Evolutionary conservation across 2,329 filamentous ascomycete species (phyloP).

Genomic region (Trichoderma atroviride): DNA sequence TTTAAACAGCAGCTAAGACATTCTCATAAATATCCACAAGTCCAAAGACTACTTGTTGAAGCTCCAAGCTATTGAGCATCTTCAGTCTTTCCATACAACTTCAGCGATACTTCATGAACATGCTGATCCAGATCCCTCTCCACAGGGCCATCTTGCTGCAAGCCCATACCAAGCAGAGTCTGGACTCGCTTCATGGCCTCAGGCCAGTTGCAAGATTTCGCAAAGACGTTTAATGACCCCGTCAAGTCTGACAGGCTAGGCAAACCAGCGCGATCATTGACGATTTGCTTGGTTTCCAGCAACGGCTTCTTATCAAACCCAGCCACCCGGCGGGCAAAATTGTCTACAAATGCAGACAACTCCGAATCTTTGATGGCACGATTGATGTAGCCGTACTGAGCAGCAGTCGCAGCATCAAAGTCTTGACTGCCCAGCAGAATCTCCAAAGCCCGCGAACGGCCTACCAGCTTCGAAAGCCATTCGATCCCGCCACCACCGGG

Average conservation of each 20-base stretch:
- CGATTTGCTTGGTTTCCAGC: constrained; percentile 5
- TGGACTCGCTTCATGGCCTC: background rate
- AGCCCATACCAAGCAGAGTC: background rate
- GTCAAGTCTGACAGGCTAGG: background rate
- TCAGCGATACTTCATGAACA: background rate
- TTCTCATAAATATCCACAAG: background rate
- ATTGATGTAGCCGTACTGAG: constrained; percentile 12
- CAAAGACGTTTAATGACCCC: background rate
- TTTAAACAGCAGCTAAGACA: background rate
- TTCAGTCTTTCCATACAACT: constrained; percentile 7
- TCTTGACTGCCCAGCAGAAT: background rate
- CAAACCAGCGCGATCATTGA: constrained; percentile 2
- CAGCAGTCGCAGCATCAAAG: constrained; percentile 11
- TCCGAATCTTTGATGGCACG: constrained; percentile 5
- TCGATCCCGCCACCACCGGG: constrained; percentile 1
- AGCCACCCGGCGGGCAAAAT: background rate
- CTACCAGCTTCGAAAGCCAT: background rate
- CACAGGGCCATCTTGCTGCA: background rate
- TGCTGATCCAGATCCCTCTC: background rate
- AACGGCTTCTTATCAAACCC: constrained; percentile 8
- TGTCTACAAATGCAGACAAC: background rate
- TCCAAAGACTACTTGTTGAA: background rate
- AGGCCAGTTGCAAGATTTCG: background rate
- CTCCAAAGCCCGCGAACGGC: constrained; percentile 4
- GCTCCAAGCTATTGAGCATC: background rate